Base-by-base conservation (phyloP, 177 flowering plant genomes). In the Telopea speciosissima region DNA sequence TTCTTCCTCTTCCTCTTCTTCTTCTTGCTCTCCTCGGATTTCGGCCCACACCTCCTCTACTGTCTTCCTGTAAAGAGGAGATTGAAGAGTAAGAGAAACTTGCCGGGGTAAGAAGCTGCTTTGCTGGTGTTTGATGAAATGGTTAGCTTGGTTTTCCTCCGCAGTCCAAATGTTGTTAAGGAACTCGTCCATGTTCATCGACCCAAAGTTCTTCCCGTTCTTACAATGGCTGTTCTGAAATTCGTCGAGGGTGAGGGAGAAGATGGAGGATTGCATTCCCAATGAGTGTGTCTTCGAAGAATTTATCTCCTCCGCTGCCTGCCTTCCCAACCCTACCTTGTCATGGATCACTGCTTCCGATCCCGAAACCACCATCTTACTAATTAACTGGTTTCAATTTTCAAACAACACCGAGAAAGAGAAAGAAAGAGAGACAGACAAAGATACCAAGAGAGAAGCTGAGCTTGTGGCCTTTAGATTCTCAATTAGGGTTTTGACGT, bases 171-270 rank as follows among this genome's bases (percentile, higher is more conserved):
- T 90, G 85, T 89, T 89, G 66, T 81, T 83, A 54, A 92, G 90
- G 69, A 90, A 89, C 77, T 92, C 98, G 66, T 92, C 97, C 97
- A 93, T 93, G 83, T 89, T 93, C 95, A 93, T 93, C 13, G 98
- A 93, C 4, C 97, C 97, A 66, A 90, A 92, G 66, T 82, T 89
- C 87, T 86, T 94, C 31, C 97, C 86, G 16, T 76, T 75, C 24
- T 89, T 95, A 44, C 82, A 77, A 14, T 90, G 75, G 0, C 90
- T 78, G 73, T 86, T 79, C 66, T 94, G 98, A 73, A 94, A 92
- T 70, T 94, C 97, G 66, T 94, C 97, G 8, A 94, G 86, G 4
- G 96, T 92, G 31, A 94, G 88, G 0, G 97, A 89, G 82, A 92
- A 92, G 52, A 92, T 89, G 1, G 98, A 92, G 8, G 95, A 81